phyloP scores from a whole-genome alignment of 2,329 filamentous ascomycete species.

The Incumbomyces lentus region DNA sequence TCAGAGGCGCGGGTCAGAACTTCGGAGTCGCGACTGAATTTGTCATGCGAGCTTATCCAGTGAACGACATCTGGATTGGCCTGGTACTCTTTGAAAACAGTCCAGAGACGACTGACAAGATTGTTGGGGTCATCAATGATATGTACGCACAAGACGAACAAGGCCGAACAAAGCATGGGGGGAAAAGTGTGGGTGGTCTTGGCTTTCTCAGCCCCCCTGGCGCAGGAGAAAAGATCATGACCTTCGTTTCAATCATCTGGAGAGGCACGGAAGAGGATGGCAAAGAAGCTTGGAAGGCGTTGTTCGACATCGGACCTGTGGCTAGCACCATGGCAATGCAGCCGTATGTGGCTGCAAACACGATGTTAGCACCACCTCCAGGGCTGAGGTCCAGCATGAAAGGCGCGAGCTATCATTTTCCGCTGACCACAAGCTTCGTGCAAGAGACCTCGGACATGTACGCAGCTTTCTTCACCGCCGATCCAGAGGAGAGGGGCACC shows the following conservation, averaged over 20 bases:
- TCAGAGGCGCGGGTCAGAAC: slow-evolving; percentile 34
- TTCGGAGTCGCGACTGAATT: slow-evolving; percentile 38
- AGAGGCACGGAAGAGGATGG: slow-evolving; percentile 31
- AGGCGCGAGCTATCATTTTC: slow-evolving; percentile 36
- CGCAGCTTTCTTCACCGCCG: slow-evolving; percentile 22
- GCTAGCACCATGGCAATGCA: slow-evolving; percentile 30
- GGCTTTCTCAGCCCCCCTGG: slow-evolving; percentile 25
- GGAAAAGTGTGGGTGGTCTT: slow-evolving; percentile 20
- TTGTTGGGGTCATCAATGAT: slow-evolving; percentile 22
- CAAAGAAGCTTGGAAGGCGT: slow-evolving; percentile 26
- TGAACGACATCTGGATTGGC: slow-evolving; percentile 27
- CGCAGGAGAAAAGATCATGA: slow-evolving; percentile 21
- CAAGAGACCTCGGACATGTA: slow-evolving; percentile 25
- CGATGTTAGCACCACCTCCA: slow-evolving; percentile 28
- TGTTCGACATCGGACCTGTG: slow-evolving; percentile 30
- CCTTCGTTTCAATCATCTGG: slow-evolving; percentile 27
- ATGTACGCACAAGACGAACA: slow-evolving; percentile 16
- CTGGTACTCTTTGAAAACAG: slow-evolving; percentile 21
- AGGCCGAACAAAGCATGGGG: slow-evolving; percentile 17
- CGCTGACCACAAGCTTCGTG: slow-evolving; percentile 28
- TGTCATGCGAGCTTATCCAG: slow-evolving; percentile 26
- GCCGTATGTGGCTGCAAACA: slow-evolving; percentile 35
- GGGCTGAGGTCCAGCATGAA: slow-evolving; percentile 34
- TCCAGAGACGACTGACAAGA: slow-evolving; percentile 20
- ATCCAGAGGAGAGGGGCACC: slow-evolving; percentile 22